These are phyloP conservation scores for Ramaria sp. DNA, from an alignment of 768 basidiomycete species.

Conservation along the genomic window DNA sequence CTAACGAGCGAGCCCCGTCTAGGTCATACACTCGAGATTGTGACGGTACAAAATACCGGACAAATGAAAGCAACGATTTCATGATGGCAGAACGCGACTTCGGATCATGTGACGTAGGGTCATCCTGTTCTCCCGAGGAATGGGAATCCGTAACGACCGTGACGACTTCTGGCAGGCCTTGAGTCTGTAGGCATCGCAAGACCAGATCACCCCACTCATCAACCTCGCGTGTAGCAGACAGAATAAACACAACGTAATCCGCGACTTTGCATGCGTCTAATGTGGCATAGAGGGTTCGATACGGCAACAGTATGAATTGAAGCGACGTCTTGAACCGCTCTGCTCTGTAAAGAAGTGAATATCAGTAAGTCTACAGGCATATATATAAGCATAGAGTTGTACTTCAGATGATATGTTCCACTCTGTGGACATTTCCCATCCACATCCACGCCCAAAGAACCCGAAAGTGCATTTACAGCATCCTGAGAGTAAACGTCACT, in stretches of 20 bases:
- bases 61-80: constrained; percentile 88
- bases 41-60: constrained; percentile 87
- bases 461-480: constrained; percentile 47
- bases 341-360: constrained; percentile 36
- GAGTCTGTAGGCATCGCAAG: constrained; percentile 78
- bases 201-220: constrained; percentile 78
- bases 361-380: constrained; percentile 4
- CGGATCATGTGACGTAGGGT: constrained; percentile 17
- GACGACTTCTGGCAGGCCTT: constrained; percentile 80
- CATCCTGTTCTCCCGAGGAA: constrained; percentile 10
- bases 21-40: constrained; percentile 72
- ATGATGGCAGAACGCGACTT: constrained; percentile 61
- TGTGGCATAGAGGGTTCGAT: constrained; percentile 60
- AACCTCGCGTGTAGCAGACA: constrained; percentile 79
- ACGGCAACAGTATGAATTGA: constrained; percentile 73
- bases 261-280: constrained; percentile 81
- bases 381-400: constrained; percentile 15
- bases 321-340: constrained; percentile 87
- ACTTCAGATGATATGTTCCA: constrained; percentile 65
- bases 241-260: constrained; percentile 80
- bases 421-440: constrained; percentile 36
- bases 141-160: constrained; percentile 58
- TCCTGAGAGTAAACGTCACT: constrained; percentile 45
- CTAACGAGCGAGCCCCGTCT: constrained; percentile 36
- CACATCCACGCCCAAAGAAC: constrained; percentile 43